A percentile compares a stretch with the other conserved stretches of the same genome.
phyloP scores from a whole-genome alignment of 2,329 filamentous ascomycete genomes.

The Colletotrichum tropicale region DNA sequence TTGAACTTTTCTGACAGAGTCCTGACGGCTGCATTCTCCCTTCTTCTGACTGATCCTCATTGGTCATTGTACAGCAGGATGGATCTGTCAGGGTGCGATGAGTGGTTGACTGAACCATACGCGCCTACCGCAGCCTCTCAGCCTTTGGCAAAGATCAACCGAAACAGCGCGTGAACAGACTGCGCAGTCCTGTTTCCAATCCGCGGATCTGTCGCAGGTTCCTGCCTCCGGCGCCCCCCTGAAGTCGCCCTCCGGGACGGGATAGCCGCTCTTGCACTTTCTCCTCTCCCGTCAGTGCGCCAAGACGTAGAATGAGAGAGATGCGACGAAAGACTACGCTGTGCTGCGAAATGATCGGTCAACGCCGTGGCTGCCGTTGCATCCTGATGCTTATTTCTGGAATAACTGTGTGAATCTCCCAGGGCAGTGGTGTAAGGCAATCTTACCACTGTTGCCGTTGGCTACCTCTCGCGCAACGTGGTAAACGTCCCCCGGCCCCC shows the following conservation, averaged over 20 bases:
- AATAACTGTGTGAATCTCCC: not conserved
- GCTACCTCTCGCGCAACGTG: not conserved
- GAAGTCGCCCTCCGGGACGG: not conserved
- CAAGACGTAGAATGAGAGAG: not conserved
- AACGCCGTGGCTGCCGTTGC: not conserved
- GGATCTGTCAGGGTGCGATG: not conserved
- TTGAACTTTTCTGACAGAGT: not conserved
- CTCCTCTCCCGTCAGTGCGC: not conserved
- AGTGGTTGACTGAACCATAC: not conserved
- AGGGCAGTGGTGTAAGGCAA: not conserved
- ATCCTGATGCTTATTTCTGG: not conserved
- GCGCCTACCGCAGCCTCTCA: not conserved
- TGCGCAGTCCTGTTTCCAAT: conserved; percentile 19
- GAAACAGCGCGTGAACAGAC: conserved; percentile 12
- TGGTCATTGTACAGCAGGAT: not conserved
- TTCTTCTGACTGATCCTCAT: not conserved
- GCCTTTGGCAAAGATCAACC: not conserved
- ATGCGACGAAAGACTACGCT: not conserved
- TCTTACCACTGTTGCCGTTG: not conserved
- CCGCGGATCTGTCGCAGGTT: conserved; percentile 20
- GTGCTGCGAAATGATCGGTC: not conserved
- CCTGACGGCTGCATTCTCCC: not conserved
- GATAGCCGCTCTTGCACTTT: not conserved
- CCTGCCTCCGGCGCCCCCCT: not conserved
- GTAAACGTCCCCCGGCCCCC: not conserved